Percentiles rank a stretch among this genome's conserved stretches.
phyloP scores from a whole-genome alignment of 2,329 filamentous ascomycete species.

The Simplicillium sp. region DNA sequence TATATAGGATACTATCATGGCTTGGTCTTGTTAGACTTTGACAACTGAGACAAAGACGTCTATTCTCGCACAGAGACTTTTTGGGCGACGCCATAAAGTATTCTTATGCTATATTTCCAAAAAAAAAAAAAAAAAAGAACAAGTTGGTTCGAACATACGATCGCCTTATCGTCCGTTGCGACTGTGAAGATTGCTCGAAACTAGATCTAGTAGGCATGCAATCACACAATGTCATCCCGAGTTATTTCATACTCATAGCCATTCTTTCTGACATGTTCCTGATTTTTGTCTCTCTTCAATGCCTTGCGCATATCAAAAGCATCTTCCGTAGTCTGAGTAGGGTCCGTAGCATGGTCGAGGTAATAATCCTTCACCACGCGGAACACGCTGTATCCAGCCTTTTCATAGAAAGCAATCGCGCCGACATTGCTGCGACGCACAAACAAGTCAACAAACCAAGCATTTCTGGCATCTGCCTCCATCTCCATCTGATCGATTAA shows the following conservation, averaged over 20 bases:
- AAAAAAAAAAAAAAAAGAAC: too few relatives aligned
- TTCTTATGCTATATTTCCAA: too few relatives aligned
- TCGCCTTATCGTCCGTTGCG: too few relatives aligned
- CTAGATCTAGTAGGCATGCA: too few relatives aligned
- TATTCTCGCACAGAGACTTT: too few relatives aligned
- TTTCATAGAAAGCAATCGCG: constrained; percentile 81
- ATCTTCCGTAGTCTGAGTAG: constrained; percentile 62
- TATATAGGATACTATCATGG: too few relatives aligned
- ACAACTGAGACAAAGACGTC: too few relatives aligned
- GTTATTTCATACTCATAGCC: not conserved
- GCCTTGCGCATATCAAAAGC: constrained; percentile 97
- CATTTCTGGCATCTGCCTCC: constrained; percentile 71
- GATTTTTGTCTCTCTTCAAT: constrained; percentile 63
- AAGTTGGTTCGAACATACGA: too few relatives aligned
- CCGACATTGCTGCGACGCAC: constrained; percentile 81
- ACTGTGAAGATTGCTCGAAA: too few relatives aligned
- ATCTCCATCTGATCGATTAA: constrained; percentile 73
- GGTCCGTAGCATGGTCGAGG: constrained; percentile 65
- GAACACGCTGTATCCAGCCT: constrained; percentile 87
- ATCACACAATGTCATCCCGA: not conserved
- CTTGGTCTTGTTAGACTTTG: too few relatives aligned
- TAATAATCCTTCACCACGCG: constrained; percentile 88
- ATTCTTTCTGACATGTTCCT: not conserved
- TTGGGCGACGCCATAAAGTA: too few relatives aligned
- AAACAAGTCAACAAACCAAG: constrained; percentile 95